Percentiles rank a stretch among this genome's conserved stretches.
Evolutionary conservation across 192 early-diverging fungal species (phyloP).

Genomic region (Gryganskiella cystojenkinii): DNA sequence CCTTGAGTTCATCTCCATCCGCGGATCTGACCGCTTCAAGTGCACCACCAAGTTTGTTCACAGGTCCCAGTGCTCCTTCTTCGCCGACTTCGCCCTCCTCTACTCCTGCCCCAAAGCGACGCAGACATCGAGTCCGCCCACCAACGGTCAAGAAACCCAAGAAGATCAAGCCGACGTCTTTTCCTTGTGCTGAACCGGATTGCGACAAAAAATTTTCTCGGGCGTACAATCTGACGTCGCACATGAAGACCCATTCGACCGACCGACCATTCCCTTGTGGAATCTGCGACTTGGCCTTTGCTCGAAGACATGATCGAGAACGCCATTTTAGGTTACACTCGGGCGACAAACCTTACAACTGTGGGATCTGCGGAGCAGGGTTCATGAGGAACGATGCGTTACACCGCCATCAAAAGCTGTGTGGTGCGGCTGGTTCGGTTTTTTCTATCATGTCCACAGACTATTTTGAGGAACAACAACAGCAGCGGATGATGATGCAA

Average conservation of each 20-base stretch:
- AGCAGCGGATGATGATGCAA: background rate
- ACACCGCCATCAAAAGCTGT: constrained; percentile 70
- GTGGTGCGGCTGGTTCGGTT: constrained; percentile 17
- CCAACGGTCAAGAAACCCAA: constrained; percentile 26
- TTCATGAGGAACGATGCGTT: constrained; percentile 87
- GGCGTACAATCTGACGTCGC: constrained; percentile 82
- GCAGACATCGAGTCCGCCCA: constrained; percentile 17
- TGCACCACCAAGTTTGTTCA: too few relatives aligned
- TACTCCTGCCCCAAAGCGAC: constrained; percentile 1
- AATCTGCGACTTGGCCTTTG: constrained; percentile 81
- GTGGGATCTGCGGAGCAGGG: constrained; percentile 74
- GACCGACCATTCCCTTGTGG: constrained; percentile 80
- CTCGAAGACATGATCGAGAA: constrained; percentile 92
- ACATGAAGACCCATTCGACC: constrained; percentile 77
- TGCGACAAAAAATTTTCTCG: constrained; percentile 78
- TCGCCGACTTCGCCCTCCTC: background rate
- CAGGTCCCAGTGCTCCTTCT: background rate
- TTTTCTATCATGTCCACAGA: constrained; percentile 2
- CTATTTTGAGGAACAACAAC: constrained; percentile 14
- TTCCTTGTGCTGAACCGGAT: constrained; percentile 25
- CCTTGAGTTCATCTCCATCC: too few relatives aligned
- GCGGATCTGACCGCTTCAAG: background rate
- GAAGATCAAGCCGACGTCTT: constrained; percentile 19
- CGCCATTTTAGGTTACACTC: constrained; percentile 84
- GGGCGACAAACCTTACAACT: constrained; percentile 80